These are phyloP conservation scores for Agarophyton chilense DNA, from an alignment of 23 red algal species.

Conservation along the genomic window DNA sequence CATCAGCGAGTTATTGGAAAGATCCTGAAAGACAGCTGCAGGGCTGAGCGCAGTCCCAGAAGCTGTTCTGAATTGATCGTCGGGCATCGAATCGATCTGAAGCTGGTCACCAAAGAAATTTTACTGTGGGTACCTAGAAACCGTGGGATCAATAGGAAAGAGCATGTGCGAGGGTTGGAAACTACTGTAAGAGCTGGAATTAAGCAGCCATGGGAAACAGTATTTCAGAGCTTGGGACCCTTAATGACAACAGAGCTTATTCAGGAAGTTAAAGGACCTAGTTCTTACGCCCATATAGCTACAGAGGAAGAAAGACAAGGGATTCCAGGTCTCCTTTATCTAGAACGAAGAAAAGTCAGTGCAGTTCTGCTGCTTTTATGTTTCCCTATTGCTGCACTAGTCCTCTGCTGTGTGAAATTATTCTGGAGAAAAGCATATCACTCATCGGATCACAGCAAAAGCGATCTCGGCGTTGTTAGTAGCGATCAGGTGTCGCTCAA, in stretches of 20 bases:
- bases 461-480: too few relatives aligned
- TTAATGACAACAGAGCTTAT: slow-evolving; percentile 11
- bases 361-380: neutral
- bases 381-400: neutral
- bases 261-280: slow-evolving; percentile 1
- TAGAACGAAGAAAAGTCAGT: neutral
- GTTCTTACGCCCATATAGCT: slow-evolving; percentile 13
- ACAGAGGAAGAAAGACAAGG: neutral
- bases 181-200: neutral
- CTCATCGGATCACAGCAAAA: too few relatives aligned
- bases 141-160: neutral
- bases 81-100: neutral
- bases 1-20: neutral
- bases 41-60: neutral
- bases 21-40: neutral
- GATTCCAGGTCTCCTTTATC: neutral
- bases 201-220: neutral
- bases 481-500: too few relatives aligned
- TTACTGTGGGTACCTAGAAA: neutral
- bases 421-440: neutral
- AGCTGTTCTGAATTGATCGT: neutral
- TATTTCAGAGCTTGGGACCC: neutral
- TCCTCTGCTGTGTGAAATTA: neutral
- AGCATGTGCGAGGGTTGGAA: neutral
- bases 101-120: neutral